Conservation (phyloP, 2,329 filamentous ascomycete species). For the Claviceps arundinis region DNA sequence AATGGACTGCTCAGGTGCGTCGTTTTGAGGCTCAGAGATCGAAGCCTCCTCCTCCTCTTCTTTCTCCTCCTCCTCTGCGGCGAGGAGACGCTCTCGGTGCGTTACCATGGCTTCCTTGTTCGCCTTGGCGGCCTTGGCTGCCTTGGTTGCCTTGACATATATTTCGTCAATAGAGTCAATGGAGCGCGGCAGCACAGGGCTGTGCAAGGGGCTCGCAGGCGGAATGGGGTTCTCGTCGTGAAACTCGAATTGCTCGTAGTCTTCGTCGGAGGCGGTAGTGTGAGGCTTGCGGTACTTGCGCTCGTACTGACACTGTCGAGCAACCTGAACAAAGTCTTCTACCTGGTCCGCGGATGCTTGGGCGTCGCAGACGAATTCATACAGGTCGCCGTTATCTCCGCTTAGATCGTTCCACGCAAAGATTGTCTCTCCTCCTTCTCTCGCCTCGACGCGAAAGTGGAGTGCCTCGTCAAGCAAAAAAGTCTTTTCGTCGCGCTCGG, state of each 20-base stretch:
- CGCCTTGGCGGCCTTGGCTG: constrained; percentile 22
- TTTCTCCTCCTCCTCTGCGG: constrained; percentile 9
- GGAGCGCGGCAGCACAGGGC: constrained; percentile 40
- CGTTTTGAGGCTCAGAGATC: not conserved
- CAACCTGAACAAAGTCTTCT: constrained; percentile 66
- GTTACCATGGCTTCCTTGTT: constrained; percentile 25
- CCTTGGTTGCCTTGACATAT: constrained; percentile 34
- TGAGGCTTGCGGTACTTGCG: constrained; percentile 76
- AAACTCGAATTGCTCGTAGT: constrained; percentile 76
- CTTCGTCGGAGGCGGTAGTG: constrained; percentile 65
- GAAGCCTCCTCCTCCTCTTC: constrained; percentile 10
- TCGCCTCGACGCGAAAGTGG: constrained; percentile 72
- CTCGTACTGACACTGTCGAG: constrained; percentile 94
- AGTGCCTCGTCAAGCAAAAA: constrained; percentile 90
- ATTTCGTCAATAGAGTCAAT: constrained; percentile 46
- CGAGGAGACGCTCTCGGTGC: constrained; percentile 27
- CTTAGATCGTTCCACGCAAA: constrained; percentile 92
- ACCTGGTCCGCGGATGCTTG: constrained; percentile 58
- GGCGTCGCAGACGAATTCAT: constrained; percentile 88
- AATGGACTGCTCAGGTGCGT: not conserved
- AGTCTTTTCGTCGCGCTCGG: constrained; percentile 90
- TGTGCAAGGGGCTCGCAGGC: constrained; percentile 48
- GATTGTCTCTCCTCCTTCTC: constrained; percentile 69
- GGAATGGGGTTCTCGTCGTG: constrained; percentile 49
- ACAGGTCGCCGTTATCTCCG: constrained; percentile 88